Percentiles rank a stretch among this genome's conserved stretches.
Evolutionary conservation across 140 eudicot species (phyloP).

Genomic region (Ambrosia hybrid): DNA sequence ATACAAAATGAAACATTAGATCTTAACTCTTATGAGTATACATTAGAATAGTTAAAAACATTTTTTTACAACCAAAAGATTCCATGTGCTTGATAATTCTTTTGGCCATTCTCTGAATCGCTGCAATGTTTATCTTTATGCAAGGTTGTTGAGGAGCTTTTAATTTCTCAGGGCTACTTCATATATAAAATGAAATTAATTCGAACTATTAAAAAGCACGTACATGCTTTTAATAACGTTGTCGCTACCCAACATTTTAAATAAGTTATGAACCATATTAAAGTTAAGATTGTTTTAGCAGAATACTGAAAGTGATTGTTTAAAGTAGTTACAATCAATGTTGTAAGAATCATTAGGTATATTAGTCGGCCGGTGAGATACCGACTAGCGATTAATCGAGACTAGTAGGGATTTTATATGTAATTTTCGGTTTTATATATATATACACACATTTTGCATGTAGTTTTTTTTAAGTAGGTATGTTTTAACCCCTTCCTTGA

Average conservation of each 20-base stretch:
- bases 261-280: no score
- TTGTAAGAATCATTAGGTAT: no score
- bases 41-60: background rate
- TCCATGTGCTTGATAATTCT: slow-evolving; percentile 1
- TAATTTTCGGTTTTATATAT: no score
- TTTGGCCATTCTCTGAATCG: background rate
- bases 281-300: no score
- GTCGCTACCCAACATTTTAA: background rate
- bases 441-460: no score
- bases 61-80: background rate
- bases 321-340: no score
- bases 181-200: slow-evolving; percentile 7
- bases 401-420: no score
- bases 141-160: slow-evolving; percentile 31
- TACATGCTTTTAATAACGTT: background rate
- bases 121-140: slow-evolving; percentile 16
- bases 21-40: background rate
- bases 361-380: no score
- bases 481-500: no score
- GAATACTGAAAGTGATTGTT: no score
- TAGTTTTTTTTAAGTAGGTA: no score
- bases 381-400: no score
- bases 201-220: background rate
- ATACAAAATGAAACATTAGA: background rate
- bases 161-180: slow-evolving; percentile 16